Evolutionary conservation across 208 protist genomes (phyloP).

Genomic region (Leishmania turanica): DNA sequence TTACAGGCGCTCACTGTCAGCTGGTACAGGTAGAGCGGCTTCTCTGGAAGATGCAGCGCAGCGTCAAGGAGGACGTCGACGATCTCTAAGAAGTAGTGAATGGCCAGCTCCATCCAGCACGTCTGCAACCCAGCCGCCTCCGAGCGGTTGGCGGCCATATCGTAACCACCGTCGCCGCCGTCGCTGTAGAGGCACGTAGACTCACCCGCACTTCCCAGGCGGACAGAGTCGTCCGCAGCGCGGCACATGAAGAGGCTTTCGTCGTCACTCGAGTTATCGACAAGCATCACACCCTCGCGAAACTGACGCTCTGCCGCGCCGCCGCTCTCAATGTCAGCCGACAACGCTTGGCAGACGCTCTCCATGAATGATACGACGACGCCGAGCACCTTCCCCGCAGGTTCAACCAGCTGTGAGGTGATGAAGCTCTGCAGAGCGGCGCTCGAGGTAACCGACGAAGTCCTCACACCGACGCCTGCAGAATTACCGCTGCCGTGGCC

Average conservation of each 20-base stretch:
- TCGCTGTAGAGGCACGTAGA: constrained; percentile 9
- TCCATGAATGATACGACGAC: constrained; percentile 37
- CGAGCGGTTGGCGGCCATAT: constrained; percentile 10
- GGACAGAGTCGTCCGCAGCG: constrained; percentile 12
- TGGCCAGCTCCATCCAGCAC: constrained; percentile 51
- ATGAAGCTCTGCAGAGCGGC: constrained; percentile 25
- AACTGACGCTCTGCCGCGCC: constrained; percentile 21
- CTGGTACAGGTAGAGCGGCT: constrained; percentile 44
- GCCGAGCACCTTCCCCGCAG: constrained; percentile 23
- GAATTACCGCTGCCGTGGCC: constrained; percentile 4
- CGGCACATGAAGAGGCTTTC: constrained; percentile 12
- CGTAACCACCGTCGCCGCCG: constrained; percentile 11
- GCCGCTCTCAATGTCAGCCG: constrained; percentile 29
- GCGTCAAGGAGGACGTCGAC: constrained; percentile 53
- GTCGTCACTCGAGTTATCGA: constrained; percentile 22
- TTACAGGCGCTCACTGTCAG: constrained; percentile 30
- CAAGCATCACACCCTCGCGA: constrained; percentile 28
- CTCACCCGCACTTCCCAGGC: constrained; percentile 13
- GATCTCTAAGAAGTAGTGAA: constrained; percentile 70
- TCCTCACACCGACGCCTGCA: neutral
- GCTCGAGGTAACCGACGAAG: constrained; percentile 1
- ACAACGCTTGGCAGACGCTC: constrained; percentile 25
- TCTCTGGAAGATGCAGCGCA: constrained; percentile 37
- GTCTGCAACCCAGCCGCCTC: constrained; percentile 21
- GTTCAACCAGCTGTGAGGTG: constrained; percentile 26